A percentile compares a stretch with the other conserved stretches of the same genome.
phyloP scores from a whole-genome alignment of 768 basidiomycete genomes.

The Hericium alpestre region DNA sequence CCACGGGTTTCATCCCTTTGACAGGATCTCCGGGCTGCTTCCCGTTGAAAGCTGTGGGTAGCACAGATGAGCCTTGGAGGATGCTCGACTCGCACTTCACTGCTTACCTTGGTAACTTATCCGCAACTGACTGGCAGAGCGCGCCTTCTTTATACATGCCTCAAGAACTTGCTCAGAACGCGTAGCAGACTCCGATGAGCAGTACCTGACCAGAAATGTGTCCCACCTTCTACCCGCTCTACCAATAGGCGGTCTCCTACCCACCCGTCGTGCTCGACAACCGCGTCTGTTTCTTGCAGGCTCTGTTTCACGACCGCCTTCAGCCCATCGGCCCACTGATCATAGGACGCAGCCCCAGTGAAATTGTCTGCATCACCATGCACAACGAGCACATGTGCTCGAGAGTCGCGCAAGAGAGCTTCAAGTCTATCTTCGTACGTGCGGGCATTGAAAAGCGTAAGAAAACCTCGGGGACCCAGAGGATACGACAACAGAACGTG shows the following conservation, averaged over 20 bases:
- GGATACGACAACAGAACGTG: constrained; percentile 75
- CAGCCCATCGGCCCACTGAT: constrained; percentile 41
- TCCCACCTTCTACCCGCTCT: constrained; percentile 9
- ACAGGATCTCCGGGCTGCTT: too few species aligned
- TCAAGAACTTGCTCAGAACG: neutral
- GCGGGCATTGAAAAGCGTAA: constrained; percentile 57
- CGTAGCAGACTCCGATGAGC: constrained; percentile 7
- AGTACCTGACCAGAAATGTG: constrained; percentile 14
- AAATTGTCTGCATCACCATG: constrained; percentile 68
- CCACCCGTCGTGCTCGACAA: neutral
- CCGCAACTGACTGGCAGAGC: too few species aligned
- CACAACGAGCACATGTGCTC: constrained; percentile 47
- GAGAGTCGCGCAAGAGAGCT: constrained; percentile 34
- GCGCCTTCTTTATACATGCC: neutral
- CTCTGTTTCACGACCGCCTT: neutral
- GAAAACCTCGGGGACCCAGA: constrained; percentile 49
- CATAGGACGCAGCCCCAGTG: constrained; percentile 45
- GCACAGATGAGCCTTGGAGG: too few species aligned
- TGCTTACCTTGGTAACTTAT: too few species aligned
- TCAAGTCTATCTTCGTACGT: constrained; percentile 44
- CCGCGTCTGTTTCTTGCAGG: neutral
- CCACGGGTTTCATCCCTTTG: too few species aligned
- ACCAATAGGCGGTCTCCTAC: constrained; percentile 4
- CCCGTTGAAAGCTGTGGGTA: too few species aligned
- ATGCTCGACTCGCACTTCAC: too few species aligned